Base-by-base conservation (phyloP, 371 early-diverging fungal species). In the Circinella minor region DNA sequence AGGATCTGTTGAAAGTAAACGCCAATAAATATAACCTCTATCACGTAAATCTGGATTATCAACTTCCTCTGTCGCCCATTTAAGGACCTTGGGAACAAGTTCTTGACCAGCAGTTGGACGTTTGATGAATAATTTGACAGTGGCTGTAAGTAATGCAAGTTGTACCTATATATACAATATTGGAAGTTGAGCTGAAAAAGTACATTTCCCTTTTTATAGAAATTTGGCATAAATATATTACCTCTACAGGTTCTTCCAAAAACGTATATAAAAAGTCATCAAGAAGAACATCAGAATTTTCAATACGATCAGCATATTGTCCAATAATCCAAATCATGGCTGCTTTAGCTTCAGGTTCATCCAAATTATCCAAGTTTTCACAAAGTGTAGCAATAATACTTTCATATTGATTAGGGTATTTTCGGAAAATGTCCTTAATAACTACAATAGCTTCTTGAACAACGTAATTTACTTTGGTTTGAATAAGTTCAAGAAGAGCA, bases 1-100 rank as follows among this genome's bases (percentile, higher is more conserved):
- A 38, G 98, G 98, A 74, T 95, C 94, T 4, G 95, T 93, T 6
- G 96, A 96, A 18, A 99, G 80, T 65, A 99, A 81, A 47, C 99
- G 86, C 98, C 99, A 98, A 80, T 99, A 99, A 65, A 99, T 93
- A 73, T 93, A 98, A 10, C 96, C 99, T 51, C 99, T 90, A 77
- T 99, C 99, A 62, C 99, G 90, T 62, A 98, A 88, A 79, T 98
- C 98, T 6, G 99, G 98, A 80, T 98, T 97, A 68, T 96, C 98
- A 14, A 89, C 89, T 43, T 92, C 92, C 72, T 97, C 94, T 13
- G 98, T 97, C 2, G 97, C 97, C 80, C 89, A 90, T 79, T 95
- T 95, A 38, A 99, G 85, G 15, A 98, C 91, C 72, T 93, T 88
- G 61, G 94, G 95, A 5, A 98, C 96, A 54, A 96, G 74, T 38